phyloP scores from a whole-genome alignment of 83 land plant species.

The Larix sibirica region DNA sequence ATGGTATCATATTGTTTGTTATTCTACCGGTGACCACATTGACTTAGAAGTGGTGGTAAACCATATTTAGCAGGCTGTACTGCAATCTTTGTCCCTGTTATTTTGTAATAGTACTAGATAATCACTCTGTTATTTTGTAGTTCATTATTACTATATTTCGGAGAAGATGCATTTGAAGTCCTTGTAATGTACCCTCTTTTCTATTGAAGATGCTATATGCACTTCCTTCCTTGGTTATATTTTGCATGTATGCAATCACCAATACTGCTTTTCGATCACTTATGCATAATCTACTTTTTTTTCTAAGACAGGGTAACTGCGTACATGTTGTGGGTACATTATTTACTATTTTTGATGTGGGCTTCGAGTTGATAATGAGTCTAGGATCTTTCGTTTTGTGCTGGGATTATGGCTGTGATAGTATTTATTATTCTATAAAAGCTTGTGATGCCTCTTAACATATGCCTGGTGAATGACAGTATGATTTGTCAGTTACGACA shows the following conservation, averaged over 20 bases:
- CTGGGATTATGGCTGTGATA: background rate
- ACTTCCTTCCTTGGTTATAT: background rate
- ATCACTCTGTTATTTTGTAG: too few relatives aligned
- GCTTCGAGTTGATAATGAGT: background rate
- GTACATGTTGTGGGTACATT: background rate
- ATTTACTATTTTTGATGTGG: background rate
- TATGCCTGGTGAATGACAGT: slow-evolving; percentile 19
- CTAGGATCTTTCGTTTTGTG: background rate
- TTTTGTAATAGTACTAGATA: too few relatives aligned
- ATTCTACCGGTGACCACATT: too few relatives aligned
- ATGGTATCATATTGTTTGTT: too few relatives aligned
- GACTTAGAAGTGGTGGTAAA: too few relatives aligned
- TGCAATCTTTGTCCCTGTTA: too few relatives aligned
- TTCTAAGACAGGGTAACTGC: background rate
- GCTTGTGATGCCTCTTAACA: background rate
- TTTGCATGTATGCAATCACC: background rate
- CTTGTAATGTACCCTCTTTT: background rate
- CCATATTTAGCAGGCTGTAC: too few relatives aligned
- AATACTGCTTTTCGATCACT: background rate
- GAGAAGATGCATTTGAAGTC: too few relatives aligned
- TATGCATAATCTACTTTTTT: background rate
- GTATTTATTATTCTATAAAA: background rate
- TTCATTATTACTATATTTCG: too few relatives aligned
- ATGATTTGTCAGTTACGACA: slow-evolving; percentile 97
- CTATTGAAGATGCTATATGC: background rate